These are phyloP conservation scores for Chlorella sp. DNA, from an alignment of 139 green algal genomes.

Conservation along the genomic window DNA sequence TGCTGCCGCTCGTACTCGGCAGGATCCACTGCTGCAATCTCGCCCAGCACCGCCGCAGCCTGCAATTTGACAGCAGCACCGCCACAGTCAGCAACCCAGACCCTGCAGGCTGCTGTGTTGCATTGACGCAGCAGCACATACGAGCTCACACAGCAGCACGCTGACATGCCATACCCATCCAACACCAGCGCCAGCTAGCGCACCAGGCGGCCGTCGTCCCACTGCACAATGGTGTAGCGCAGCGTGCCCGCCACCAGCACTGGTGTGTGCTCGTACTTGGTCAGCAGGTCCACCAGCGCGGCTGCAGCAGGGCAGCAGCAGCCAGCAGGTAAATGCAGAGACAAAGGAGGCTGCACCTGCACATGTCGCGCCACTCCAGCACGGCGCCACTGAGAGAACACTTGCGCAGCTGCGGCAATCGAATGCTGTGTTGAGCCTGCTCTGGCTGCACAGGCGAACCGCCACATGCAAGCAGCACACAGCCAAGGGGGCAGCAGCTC, in stretches of 20 bases:
- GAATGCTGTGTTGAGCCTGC: too few species aligned
- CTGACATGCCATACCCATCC: too few species aligned
- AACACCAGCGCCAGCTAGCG: too few species aligned
- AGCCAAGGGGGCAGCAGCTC: background rate
- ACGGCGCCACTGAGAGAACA: too few species aligned
- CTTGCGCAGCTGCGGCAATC: too few species aligned
- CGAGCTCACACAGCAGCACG: background rate
- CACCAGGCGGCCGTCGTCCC: constrained; percentile 65
- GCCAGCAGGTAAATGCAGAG: too few species aligned
- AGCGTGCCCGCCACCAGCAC: constrained; percentile 65
- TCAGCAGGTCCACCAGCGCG: constrained; percentile 70
- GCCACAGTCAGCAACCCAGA: background rate
- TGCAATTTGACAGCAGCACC: constrained; percentile 13
- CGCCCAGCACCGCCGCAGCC: constrained; percentile 71
- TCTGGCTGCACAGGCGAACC: too few species aligned
- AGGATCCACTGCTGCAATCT: constrained; percentile 74
- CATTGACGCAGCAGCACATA: background rate
- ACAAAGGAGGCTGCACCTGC: too few species aligned
- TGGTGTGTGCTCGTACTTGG: constrained; percentile 80
- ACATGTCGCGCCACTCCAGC: too few species aligned
- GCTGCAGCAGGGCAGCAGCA: background rate
- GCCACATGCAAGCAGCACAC: background rate
- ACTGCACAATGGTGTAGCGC: constrained; percentile 51
- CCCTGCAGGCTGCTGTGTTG: too few species aligned
- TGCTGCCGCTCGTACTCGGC: constrained; percentile 70